Base-by-base conservation (phyloP, 306 rosid genomes). In the Glycine soja region DNA sequence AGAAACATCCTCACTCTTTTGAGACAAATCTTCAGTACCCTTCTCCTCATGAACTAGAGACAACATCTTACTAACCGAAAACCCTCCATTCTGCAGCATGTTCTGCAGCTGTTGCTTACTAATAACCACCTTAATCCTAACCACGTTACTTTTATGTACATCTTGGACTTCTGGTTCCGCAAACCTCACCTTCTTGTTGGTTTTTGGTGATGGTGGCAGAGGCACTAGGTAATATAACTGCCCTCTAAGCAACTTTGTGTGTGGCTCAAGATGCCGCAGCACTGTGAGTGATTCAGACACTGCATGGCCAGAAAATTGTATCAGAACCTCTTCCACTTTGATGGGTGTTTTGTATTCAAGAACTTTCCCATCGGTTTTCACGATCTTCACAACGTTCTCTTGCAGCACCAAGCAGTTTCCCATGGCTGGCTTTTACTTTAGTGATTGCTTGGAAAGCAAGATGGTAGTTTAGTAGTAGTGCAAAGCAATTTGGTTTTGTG, bases 61-160 rank as follows among this genome's bases (percentile, higher is more conserved):
- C 52, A 89, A 82, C 90, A 87, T 85, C 51, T 86, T 86, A 13
- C 81, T 86, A 7, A 83, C 91, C 2, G 92, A 78, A 86, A 90
- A 54, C 56, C 88, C 95, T 79, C 90, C 97, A 57, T 78, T 86
- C 5, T 74, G 80, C 66, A 92, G 66, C 91, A 95, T 87, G 82
- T 88, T 86, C 11, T 85, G 86, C 70, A 95, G 78, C 24, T 95
- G 84, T 67, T 87, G 84, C 90, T 91, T 95, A 6, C 89, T 91
- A 18, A 95, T 86, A 43, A 95, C 91, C 52, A 95, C 57, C 85
- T 95, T 95, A 57, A 95, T 86, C 82, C 95, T 92, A 50, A 95
- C 88, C 10, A 88, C 92, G 8, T 81, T 85, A 13, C 83, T 89
- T 38, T 87, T 79, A 4, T 87, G 71, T 10, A 75, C 30, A 40